phyloP scores from a whole-genome alignment of 2,329 filamentous ascomycete genomes.

The Beauveria medogensis region DNA sequence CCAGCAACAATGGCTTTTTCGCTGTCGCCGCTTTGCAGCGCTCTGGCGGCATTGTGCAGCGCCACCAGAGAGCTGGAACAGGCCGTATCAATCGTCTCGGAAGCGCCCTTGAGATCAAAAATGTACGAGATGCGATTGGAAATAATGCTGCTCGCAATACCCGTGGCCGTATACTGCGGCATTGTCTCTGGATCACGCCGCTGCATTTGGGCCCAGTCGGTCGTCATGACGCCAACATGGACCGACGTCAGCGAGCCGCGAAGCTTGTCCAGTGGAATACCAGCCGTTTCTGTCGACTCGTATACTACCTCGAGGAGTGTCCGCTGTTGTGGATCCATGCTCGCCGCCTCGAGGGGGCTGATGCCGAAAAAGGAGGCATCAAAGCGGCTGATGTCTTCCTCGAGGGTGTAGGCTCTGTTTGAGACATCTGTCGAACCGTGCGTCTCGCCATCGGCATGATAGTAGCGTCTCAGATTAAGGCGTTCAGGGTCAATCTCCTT shows the following conservation, averaged over 20 bases:
- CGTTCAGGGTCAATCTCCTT: not conserved
- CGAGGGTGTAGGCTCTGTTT: not conserved
- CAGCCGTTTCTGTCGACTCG: conserved; percentile 18
- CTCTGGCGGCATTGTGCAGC: conserved; percentile 38
- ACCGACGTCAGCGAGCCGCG: conserved; percentile 9
- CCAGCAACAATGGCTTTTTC: conserved; percentile 26
- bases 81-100: conserved; percentile 40
- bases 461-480: not conserved
- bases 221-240: conserved; percentile 19
- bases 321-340: conserved; percentile 24
- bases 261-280: conserved; percentile 1
- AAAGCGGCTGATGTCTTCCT: conserved; percentile 19
- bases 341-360: conserved; percentile 35
- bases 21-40: conserved; percentile 35
- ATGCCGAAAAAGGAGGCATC: conserved; percentile 39
- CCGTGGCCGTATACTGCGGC: conserved; percentile 1
- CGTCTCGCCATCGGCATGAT: conserved; percentile 6
- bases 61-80: conserved; percentile 42
- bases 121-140: conserved; percentile 44
- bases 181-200: conserved; percentile 16
- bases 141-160: conserved; percentile 16
- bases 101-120: conserved; percentile 43
- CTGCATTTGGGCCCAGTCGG: conserved; percentile 22
- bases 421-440: conserved; percentile 13
- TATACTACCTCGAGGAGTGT: conserved; percentile 25